Conservation (phyloP, 177 flowering plant species). For the Vitis hybrid region DNA sequence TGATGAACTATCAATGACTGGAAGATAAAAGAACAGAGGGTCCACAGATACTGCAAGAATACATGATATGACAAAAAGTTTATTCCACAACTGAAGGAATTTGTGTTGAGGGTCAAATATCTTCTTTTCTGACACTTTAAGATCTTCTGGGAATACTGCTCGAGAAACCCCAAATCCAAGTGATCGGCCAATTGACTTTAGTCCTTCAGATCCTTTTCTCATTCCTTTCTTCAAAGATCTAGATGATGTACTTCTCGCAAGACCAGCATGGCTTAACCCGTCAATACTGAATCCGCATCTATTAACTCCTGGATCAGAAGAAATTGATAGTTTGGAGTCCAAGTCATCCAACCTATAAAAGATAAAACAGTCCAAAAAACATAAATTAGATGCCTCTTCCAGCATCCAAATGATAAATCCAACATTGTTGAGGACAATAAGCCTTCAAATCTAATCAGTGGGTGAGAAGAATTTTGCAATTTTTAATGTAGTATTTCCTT, state of each 20-base stretch:
- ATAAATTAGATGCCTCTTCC: constrained; percentile 3
- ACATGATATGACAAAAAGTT: constrained; percentile 76
- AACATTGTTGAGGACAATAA: not conserved
- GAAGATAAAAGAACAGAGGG: constrained; percentile 88
- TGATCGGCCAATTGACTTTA: constrained; percentile 81
- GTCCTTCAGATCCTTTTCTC: constrained; percentile 90
- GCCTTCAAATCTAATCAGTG: constrained; percentile 2
- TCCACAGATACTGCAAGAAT: constrained; percentile 87
- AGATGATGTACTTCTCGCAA: constrained; percentile 38
- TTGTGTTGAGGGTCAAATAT: constrained; percentile 96
- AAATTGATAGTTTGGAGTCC: constrained; percentile 65
- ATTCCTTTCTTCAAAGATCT: constrained; percentile 73
- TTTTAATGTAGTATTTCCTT: no score
- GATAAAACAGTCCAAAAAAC: constrained; percentile 6
- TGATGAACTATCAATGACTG: constrained; percentile 47
- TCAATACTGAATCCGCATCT: constrained; percentile 67
- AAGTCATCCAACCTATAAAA: constrained; percentile 71
- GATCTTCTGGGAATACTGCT: constrained; percentile 89
- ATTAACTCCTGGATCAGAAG: constrained; percentile 53
- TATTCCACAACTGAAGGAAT: constrained; percentile 74
- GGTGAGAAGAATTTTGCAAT: not conserved
- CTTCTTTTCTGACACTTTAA: constrained; percentile 80
- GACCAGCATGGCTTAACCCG: constrained; percentile 42
- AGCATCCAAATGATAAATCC: not conserved
- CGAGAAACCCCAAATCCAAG: constrained; percentile 80